Base-by-base conservation (phyloP, 768 basidiomycete genomes). In the Jaapia argillacea region DNA sequence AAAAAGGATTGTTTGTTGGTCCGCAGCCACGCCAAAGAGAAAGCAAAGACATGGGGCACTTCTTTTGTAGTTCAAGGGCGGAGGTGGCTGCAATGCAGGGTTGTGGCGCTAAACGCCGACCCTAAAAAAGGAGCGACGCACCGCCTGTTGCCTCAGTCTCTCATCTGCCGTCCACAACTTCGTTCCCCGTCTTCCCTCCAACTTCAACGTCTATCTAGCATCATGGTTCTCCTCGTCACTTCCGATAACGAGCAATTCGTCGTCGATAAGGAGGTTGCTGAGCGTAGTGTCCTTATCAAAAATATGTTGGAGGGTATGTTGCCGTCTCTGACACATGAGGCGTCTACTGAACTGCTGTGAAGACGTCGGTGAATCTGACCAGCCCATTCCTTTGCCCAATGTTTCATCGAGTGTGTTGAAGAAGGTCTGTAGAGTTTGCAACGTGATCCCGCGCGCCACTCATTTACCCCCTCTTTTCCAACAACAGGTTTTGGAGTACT, bases 281-380 rank as follows among this genome's bases (percentile, higher is more conserved):
- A 93, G 69, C 87, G 96, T 62, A 85, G 81, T 49, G 91, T 94
- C 6, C 78, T 99, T 55, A 96, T 99, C 66, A 96, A 94, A 75
- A 94, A 96, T 73, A 97, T 99, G 96, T 85, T 98, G 42, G 96
- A 98, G 67, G 96, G 96, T 89, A 45, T 31, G 69, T 54, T 5
- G 28, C 38, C 36, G 27, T 40, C 13, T 33, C 10, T 22, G 37
- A 20, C 20, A 21, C 35, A 24, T 12, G 16, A 14, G 45, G 45
- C 42, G 27, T 35, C 22, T 36, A 31, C 31, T 49, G 18, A 39
- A 40, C 43, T 45, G 13, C 39, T 50, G 16, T 45, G 5, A 54
- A 96, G 92, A 97, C 67, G 84, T 94, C 44, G 92, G 90, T 54
- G 93, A 96, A 66, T 81, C 79, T 49, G 89, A 93, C 67, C 85